phyloP scores from a whole-genome alignment of 2,329 filamentous ascomycete genomes.

The Verticillium nonalfalfae region DNA sequence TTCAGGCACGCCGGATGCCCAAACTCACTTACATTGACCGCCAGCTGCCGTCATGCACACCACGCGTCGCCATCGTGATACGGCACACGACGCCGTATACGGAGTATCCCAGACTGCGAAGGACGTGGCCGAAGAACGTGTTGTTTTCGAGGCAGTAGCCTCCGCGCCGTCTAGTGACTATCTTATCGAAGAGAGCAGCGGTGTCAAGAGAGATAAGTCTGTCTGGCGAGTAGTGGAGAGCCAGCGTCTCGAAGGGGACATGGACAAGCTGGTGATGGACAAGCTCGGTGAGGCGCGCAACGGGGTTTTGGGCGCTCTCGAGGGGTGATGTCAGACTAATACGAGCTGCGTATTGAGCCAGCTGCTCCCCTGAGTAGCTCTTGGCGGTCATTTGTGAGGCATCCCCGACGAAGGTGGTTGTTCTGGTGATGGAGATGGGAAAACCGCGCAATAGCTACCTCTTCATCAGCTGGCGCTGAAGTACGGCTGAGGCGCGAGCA shows the following conservation, averaged over 20 bases:
- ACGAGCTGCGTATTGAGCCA: too few species aligned
- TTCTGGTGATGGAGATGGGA: too few species aligned
- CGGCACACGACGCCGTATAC: constrained; percentile 44
- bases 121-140: constrained; percentile 35
- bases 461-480: too few species aligned
- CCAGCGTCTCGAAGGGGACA: constrained; percentile 48
- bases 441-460: too few species aligned
- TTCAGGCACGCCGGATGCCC: too few species aligned
- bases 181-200: constrained; percentile 32
- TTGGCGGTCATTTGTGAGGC: too few species aligned
- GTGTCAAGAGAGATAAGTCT: constrained; percentile 28
- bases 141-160: constrained; percentile 48
- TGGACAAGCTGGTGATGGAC: constrained; percentile 15
- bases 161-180: constrained; percentile 26
- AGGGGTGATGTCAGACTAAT: too few species aligned
- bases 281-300: too few species aligned
- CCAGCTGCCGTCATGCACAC: constrained; percentile 11
- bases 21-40: constrained; percentile 14
- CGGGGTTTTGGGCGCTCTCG: too few species aligned
- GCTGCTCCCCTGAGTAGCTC: too few species aligned
- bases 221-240: constrained; percentile 39
- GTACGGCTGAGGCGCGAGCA: too few species aligned
- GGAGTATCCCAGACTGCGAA: constrained; percentile 40
- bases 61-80: constrained; percentile 13
- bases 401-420: too few species aligned